A percentile compares a stretch with the other conserved stretches of the same genome.
Evolutionary conservation across 1,284 basidiomycete species (phyloP).

Genomic region (Gymnopus androsaceus): DNA sequence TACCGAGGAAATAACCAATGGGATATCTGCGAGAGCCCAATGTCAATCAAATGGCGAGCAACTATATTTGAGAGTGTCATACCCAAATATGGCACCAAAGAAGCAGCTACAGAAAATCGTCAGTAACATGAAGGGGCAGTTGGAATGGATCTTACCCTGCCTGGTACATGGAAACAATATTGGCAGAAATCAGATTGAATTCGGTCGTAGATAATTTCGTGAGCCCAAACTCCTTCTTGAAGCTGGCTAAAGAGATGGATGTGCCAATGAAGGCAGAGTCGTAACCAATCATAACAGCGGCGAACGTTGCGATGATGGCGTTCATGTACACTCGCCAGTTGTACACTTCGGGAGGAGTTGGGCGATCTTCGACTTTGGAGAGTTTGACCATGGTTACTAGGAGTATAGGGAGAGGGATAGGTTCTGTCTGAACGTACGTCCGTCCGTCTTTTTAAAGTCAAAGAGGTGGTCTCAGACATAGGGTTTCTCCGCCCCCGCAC

Average conservation of each 20-base stretch:
- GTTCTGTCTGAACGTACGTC: too few relatives aligned
- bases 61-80: too few relatives aligned
- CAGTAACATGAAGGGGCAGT: background rate
- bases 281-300: conserved; percentile 45
- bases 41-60: too few relatives aligned
- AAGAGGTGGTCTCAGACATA: too few relatives aligned
- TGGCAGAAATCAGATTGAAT: conserved; percentile 40
- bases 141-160: conserved; percentile 36
- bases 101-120: conserved; percentile 27
- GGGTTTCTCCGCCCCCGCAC: too few relatives aligned
- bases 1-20: conserved; percentile 33
- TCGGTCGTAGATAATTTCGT: conserved; percentile 31
- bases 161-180: conserved; percentile 52
- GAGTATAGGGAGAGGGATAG: conserved; percentile 23
- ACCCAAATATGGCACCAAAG: conserved; percentile 39
- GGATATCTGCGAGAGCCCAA: too few relatives aligned
- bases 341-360: conserved; percentile 48
- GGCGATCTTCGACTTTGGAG: conserved; percentile 38
- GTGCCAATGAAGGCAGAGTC: conserved; percentile 49
- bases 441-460: too few relatives aligned
- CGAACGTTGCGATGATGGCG: conserved; percentile 40
- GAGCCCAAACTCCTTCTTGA: conserved; percentile 45
- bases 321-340: conserved; percentile 47
- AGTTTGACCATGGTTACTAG: conserved; percentile 32
- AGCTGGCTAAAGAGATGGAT: conserved; percentile 43